These are phyloP conservation scores for Gossypium davidsonii DNA, from an alignment of 441 rosid species.

Conservation along the genomic window DNA sequence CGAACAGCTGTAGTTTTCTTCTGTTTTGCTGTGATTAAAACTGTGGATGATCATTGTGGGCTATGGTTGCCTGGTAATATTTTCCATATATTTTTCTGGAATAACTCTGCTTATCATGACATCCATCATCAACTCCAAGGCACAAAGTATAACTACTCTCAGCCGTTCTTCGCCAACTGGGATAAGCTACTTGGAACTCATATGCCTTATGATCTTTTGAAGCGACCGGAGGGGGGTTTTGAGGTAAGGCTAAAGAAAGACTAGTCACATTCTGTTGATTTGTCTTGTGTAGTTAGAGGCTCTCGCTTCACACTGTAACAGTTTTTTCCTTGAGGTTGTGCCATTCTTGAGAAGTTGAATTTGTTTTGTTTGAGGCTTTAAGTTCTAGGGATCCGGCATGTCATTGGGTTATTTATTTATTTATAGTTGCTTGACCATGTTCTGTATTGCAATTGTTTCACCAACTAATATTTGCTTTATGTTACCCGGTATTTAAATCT, in stretches of 20 bases:
- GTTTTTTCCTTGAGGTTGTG: slow-evolving; percentile 16
- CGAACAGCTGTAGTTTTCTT: slow-evolving; percentile 60
- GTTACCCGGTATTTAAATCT: not conserved
- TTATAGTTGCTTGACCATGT: slow-evolving; percentile 18
- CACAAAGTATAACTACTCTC: slow-evolving; percentile 62
- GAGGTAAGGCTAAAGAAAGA: slow-evolving; percentile 53
- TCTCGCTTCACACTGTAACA: slow-evolving; percentile 11
- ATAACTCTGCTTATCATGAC: slow-evolving; percentile 77
- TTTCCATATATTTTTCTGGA: slow-evolving; percentile 51
- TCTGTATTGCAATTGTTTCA: slow-evolving; percentile 9
- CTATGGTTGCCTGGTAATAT: slow-evolving; percentile 68
- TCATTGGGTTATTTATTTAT: slow-evolving; percentile 2
- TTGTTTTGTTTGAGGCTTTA: slow-evolving; percentile 23
- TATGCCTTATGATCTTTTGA: slow-evolving; percentile 46
- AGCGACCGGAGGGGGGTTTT: slow-evolving; percentile 58
- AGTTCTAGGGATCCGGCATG: slow-evolving; percentile 14
- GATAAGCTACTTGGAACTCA: slow-evolving; percentile 64
- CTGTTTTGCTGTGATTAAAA: slow-evolving; percentile 60
- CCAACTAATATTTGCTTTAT: slow-evolving; percentile 17
- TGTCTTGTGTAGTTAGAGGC: slow-evolving; percentile 16
- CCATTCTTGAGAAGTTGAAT: slow-evolving; percentile 22
- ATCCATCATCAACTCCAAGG: slow-evolving; percentile 74
- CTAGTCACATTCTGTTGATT: slow-evolving; percentile 19
- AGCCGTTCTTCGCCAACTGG: slow-evolving; percentile 73
- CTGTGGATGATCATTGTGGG: slow-evolving; percentile 71